phyloP scores from a whole-genome alignment of 225 moss, liverwort and hornwort genomes.

The Climacium dendroides region DNA sequence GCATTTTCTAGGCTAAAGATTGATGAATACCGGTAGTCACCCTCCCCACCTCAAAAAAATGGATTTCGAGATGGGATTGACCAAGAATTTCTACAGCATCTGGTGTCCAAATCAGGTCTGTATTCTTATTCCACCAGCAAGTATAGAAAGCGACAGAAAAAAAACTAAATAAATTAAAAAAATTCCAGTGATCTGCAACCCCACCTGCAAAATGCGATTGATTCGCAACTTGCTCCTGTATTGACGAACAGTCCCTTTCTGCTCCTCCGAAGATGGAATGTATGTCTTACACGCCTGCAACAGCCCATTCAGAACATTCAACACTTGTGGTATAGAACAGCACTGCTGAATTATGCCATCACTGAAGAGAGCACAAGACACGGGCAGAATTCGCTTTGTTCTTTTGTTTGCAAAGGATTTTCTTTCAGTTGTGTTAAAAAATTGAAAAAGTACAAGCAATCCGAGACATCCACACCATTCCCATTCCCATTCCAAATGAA shows the following conservation, averaged over 20 bases:
- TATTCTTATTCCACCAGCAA: not conserved
- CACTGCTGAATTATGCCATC: not conserved
- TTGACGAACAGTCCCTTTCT: constrained; percentile 14
- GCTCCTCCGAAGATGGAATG: constrained; percentile 33
- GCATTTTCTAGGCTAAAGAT: not conserved
- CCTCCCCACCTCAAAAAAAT: not conserved
- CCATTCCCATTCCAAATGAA: not conserved
- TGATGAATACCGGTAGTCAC: too few relatives aligned
- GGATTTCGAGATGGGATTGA: not conserved
- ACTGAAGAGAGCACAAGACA: not conserved
- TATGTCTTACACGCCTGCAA: constrained; percentile 16
- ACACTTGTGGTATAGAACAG: not conserved
- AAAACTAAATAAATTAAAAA: not conserved
- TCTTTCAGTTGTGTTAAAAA: not conserved
- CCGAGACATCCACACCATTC: not conserved
- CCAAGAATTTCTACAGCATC: not conserved
- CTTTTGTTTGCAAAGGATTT: not conserved
- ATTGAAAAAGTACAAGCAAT: not conserved
- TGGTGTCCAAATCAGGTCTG: not conserved
- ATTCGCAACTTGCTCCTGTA: constrained; percentile 41
- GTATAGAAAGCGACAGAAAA: not conserved
- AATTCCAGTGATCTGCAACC: not conserved
- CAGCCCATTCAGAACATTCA: not conserved
- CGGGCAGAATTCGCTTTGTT: not conserved
- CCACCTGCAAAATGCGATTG: constrained; percentile 71